Evolutionary conservation across 2,329 filamentous ascomycete species (phyloP).

Genomic region (Talaromyces sp.): DNA sequence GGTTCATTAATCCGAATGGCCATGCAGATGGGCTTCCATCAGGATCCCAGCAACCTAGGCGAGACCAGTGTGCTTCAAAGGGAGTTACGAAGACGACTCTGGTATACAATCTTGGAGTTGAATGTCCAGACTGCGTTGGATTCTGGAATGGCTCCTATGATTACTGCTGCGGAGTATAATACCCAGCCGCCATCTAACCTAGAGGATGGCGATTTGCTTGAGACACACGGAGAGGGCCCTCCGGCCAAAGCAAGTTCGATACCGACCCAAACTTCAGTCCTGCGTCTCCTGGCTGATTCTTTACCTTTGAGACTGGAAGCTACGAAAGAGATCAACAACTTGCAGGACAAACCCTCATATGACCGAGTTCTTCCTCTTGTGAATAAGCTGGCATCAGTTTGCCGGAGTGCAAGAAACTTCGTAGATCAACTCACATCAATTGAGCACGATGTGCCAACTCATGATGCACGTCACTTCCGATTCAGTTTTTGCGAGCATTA

Average conservation of each 20-base stretch:
- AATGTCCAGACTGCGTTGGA: background rate
- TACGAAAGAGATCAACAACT: background rate
- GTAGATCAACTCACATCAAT: background rate
- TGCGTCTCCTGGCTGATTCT: background rate
- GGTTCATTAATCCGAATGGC: background rate
- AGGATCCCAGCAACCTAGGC: background rate
- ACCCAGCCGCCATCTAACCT: background rate
- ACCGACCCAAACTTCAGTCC: background rate
- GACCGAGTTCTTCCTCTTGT: background rate
- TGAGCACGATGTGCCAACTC: background rate
- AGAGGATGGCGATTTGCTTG: background rate
- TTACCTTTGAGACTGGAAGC: background rate
- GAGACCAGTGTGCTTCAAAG: background rate
- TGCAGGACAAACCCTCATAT: background rate
- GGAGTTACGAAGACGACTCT: background rate
- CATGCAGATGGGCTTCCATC: background rate
- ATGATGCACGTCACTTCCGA: background rate
- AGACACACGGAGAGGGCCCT: too few relatives aligned
- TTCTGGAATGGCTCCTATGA: background rate
- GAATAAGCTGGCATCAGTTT: background rate
- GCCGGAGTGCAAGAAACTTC: background rate
- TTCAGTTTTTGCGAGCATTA: background rate
- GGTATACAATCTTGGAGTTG: background rate
- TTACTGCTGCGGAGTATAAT: background rate
- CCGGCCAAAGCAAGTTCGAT: background rate